Evolutionary conservation across 306 rosid species (phyloP).

Genomic region (barrel medic (Medicago truncatula)): DNA sequence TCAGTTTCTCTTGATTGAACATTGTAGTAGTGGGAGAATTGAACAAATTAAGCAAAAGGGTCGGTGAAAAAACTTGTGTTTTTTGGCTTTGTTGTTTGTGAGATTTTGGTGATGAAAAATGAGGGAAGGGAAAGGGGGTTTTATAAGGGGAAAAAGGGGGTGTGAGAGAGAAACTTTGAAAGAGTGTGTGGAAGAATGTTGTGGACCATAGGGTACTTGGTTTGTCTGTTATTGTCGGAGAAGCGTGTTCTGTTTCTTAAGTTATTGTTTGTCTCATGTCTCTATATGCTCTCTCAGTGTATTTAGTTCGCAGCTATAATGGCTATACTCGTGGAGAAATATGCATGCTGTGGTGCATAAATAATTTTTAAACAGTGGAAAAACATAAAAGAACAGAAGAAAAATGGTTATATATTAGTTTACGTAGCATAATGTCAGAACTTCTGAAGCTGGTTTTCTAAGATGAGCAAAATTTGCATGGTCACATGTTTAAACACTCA

Average conservation of each 20-base stretch:
- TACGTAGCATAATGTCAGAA: no score
- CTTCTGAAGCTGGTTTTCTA: no score
- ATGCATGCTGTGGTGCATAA: background rate
- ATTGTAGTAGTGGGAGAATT: no score
- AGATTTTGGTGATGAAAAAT: background rate
- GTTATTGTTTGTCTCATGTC: background rate
- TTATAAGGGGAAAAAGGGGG: conserved; percentile 32
- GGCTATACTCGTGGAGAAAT: background rate
- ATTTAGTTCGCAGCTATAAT: background rate
- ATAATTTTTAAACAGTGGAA: no score
- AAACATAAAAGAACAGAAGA: no score
- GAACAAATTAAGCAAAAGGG: background rate
- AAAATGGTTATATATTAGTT: no score
- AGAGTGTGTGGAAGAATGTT: no score
- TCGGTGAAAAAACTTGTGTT: background rate
- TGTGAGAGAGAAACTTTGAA: no score
- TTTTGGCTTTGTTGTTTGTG: background rate
- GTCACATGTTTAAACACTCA: no score
- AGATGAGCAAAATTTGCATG: no score
- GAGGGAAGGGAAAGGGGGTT: background rate
- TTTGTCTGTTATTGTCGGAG: conserved; percentile 9
- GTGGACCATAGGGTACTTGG: no score
- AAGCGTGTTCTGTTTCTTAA: background rate
- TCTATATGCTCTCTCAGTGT: background rate
- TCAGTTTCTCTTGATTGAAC: conserved; percentile 20